Evolutionary conservation across 108 stramenopile species (phyloP).

Genomic region (Cylindrotheca closterium): DNA sequence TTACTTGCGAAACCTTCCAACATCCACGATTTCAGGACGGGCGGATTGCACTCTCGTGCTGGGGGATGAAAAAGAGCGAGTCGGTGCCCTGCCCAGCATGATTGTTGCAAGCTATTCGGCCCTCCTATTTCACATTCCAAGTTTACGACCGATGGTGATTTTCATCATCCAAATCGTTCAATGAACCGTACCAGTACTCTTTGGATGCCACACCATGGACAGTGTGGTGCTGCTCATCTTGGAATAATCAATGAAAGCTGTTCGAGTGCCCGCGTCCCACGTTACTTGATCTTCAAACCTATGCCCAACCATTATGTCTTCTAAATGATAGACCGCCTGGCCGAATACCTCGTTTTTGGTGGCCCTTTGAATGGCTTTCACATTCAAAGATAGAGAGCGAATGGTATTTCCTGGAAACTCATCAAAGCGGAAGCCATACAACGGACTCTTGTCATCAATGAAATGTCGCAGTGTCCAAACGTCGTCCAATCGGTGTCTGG

Average conservation of each 20-base stretch:
- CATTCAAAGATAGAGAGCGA: background rate
- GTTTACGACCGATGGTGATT: no score
- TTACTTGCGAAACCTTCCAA: no score
- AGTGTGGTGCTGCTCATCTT: conserved; percentile 6
- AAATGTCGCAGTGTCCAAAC: conserved; percentile 64
- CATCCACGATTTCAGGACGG: no score
- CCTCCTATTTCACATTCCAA: no score
- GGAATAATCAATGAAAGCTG: conserved; percentile 2
- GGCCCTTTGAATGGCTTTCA: conserved; percentile 10
- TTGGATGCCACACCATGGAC: conserved; percentile 15
- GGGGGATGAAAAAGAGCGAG: no score
- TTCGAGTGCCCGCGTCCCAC: background rate
- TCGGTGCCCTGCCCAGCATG: no score
- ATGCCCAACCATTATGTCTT: conserved; percentile 16
- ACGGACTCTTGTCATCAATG: conserved; percentile 55
- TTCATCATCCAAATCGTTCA: no score
- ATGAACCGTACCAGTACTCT: no score
- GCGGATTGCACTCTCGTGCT: no score
- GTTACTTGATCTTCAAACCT: conserved; percentile 14
- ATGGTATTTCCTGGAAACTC: conserved; percentile 7
- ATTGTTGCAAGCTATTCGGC: no score
- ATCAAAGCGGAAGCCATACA: conserved; percentile 18
- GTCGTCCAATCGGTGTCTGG: background rate
- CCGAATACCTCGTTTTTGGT: background rate
- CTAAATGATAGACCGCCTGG: conserved; percentile 1